These are phyloP conservation scores for Aspergillus sp. DNA, from an alignment of 2,329 filamentous ascomycete genomes.

Conservation along the genomic window DNA sequence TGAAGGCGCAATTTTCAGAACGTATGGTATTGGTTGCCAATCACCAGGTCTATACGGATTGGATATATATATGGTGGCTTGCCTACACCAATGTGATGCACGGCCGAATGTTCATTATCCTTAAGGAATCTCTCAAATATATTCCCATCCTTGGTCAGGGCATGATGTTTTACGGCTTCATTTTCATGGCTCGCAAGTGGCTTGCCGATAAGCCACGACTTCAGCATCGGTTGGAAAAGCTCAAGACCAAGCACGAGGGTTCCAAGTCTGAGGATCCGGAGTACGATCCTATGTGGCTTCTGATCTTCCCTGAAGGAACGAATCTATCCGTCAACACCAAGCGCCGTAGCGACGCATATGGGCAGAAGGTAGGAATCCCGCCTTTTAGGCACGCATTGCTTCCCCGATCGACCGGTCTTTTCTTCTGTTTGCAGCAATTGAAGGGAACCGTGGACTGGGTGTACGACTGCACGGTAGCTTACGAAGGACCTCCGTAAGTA, in stretches of 20 bases:
- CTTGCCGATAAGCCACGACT: conserved; percentile 54
- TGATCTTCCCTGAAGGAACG: conserved; percentile 61
- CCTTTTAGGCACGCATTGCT: conserved; percentile 56
- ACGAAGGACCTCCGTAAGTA: conserved; percentile 85
- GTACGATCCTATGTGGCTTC: conserved; percentile 59
- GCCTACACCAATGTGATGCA: conserved; percentile 60
- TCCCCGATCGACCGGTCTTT: conserved; percentile 54
- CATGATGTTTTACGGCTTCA: conserved; percentile 60
- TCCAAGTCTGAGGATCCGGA: conserved; percentile 41
- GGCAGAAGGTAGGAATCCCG: conserved; percentile 50
- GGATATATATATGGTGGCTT: conserved; percentile 63
- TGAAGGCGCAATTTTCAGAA: conserved; percentile 55
- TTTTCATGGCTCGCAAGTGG: conserved; percentile 60
- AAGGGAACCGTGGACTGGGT: conserved; percentile 55
- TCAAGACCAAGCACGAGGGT: conserved; percentile 46
- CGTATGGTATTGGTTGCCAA: conserved; percentile 58
- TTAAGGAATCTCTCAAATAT: conserved; percentile 59
- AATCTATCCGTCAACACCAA: conserved; percentile 53
- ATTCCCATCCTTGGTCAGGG: conserved; percentile 57
- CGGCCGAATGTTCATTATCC: conserved; percentile 59
- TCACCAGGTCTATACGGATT: conserved; percentile 63
- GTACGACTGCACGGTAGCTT: conserved; percentile 81
- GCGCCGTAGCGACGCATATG: conserved; percentile 51
- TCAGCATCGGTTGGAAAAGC: conserved; percentile 49
- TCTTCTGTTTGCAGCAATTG: conserved; percentile 56